Evolutionary conservation across 1,284 basidiomycete genomes (phyloP), one percentile per base, ranked within the genome.

Genomic region (Trichosporon faecale): DNA sequence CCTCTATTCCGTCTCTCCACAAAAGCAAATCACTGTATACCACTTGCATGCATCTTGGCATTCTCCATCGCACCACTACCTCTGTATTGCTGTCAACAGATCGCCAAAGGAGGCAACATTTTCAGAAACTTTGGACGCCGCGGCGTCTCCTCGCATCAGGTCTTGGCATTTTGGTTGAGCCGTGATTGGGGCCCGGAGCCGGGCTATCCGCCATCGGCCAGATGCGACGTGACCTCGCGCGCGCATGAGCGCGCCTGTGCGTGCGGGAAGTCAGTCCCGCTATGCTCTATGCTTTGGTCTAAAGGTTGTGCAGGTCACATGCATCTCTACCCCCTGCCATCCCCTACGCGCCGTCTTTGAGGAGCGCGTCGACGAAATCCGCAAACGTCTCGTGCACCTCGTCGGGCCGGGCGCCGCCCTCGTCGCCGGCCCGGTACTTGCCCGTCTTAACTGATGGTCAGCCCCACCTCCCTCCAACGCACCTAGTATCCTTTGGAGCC

Each of bases 401-500:
- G 76, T 90, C 87, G 14, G 86, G 84, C 12, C 76, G 69, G 0
- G 80, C 67, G 4, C 23, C 35, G 2, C 76, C 65, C 66, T 80
- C 79, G 1, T 67, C 72, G 0, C 72, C 79, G 1, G 71, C 29
- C 11, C 80, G 68, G 69, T 80, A 80, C 70, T 80, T 82, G 23
- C 80, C 80, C 8, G 80, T 80, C 21, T 72, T 61, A 8, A 82
- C 79, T 81, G 66, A 44, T 29, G 35, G 21, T 70, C 70, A 49
- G 29, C 46, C 3, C 9, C 21, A 6, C 46, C 14, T 2, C 5
- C 67, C 68, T 49, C 18, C 35, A 37, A 78, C 82, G 65, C 70
- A 89, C 90, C 90, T n/a, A 91, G 82, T 2, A 90, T 85, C 49
- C 90, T 81, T 85, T 86, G 87, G 63, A 91, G 78, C 2, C 88